Base-by-base conservation (phyloP, 805 yeast species). In the Wickerhamomyces hampshirensis region DNA sequence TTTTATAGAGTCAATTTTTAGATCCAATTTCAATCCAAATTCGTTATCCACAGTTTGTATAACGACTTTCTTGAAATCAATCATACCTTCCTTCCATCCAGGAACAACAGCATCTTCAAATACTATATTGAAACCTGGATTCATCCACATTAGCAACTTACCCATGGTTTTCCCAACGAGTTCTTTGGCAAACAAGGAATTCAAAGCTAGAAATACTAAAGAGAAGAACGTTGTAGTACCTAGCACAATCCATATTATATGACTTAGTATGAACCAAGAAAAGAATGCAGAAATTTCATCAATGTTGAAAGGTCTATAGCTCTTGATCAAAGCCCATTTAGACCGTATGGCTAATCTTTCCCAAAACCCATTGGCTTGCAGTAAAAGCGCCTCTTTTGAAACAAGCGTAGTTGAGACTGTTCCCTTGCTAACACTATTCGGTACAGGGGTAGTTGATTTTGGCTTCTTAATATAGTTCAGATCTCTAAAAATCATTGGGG, bases 151-250 rank as follows among this genome's bases (percentile, higher is more conserved):
- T 36, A 89, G 71, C 33, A 83, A 57, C 49, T 80, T 84, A 3
- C 96, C 97, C 18, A 85, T 71, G 51, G 74, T 65, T 35, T 80
- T 68, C 1, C 95, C 96, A n/a, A 87, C 86, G 41, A 80, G 68
- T 50, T 88, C 96, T 55, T 87, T 91, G 11, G 95, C 94, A 51
- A 86, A 80, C 9, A 87, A 82, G 1, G 96, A 56, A 84, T 87
- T 53, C 77, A 66, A 2, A 80, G 79, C 62, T 80, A 45, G 75
- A 26, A 91, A 68, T 4, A 89, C 66, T 28, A 89, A 62, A 9
- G 96, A 87, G 34, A 87, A 75, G 54, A 91, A 91, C 3, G 97
- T 88, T 2, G 98, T 89, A 7, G 98, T 88, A 1, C 89, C 96
- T 24, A 87, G 62, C 11, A 88, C 62, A 30, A 89, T 65, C 73